Conservation (phyloP, 768 basidiomycete genomes). For the Tephrocybe rancida region DNA sequence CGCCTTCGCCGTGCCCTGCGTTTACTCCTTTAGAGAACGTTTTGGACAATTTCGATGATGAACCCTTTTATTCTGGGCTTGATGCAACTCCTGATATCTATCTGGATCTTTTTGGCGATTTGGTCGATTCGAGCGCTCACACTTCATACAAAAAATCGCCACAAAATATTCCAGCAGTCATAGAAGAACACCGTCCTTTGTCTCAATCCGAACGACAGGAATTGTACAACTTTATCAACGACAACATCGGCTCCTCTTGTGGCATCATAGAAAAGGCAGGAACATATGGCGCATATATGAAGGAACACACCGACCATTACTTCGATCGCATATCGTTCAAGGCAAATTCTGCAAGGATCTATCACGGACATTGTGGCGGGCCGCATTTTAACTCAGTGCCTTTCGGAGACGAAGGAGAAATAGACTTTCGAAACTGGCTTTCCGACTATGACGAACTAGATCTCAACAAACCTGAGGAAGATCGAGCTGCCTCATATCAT, state of each 20-base stretch:
- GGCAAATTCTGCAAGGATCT: constrained; percentile 4
- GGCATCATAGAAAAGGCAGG: constrained; percentile 54
- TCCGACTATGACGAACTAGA: constrained; percentile 15
- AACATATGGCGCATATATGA: constrained; percentile 55
- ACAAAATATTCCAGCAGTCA: constrained; percentile 17
- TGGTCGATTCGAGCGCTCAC: constrained; percentile 4
- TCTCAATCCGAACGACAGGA: constrained; percentile 47
- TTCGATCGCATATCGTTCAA: constrained; percentile 41
- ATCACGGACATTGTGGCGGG: neutral
- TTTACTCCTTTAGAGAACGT: constrained; percentile 25
- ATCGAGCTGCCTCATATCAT: neutral
- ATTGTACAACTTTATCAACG: constrained; percentile 53
- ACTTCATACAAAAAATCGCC: constrained; percentile 7
- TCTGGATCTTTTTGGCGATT: constrained; percentile 9
- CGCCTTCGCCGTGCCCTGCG: constrained; percentile 24
- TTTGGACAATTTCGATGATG: constrained; percentile 16
- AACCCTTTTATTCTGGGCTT: constrained; percentile 19
- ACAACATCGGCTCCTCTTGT: constrained; percentile 44
- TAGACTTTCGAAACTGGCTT: constrained; percentile 34
- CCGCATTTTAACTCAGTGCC: neutral
- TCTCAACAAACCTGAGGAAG: neutral
- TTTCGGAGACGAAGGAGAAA: constrained; percentile 16
- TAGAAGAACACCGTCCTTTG: constrained; percentile 35
- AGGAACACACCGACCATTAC: constrained; percentile 46
- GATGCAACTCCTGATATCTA: constrained; percentile 15